Evolutionary conservation across 78 protist genomes (phyloP).

Genomic region (Pigoraptor vietnamica): DNA sequence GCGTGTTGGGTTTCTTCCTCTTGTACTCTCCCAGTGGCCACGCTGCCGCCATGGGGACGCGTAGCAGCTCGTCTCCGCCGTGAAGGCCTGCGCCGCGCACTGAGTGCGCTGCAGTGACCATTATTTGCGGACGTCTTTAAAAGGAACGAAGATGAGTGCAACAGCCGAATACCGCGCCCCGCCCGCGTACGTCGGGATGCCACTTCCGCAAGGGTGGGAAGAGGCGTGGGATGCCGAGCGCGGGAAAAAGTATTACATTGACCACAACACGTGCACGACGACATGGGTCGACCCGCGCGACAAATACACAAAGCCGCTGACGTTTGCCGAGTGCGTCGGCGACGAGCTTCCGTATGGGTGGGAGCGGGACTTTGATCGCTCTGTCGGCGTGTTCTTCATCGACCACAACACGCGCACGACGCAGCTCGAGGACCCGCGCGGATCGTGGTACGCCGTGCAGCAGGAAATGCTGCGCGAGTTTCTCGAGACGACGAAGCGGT

Average conservation of each 20-base stretch:
- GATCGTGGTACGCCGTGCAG: background rate
- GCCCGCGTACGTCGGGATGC: background rate
- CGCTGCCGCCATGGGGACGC: no score
- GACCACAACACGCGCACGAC: slow-evolving; percentile 14
- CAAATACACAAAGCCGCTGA: background rate
- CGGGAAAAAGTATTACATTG: background rate
- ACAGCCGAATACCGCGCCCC: background rate
- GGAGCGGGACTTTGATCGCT: background rate
- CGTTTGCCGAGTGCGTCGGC: slow-evolving; percentile 13
- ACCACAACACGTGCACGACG: background rate
- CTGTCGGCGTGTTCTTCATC: background rate
- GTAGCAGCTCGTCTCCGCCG: no score
- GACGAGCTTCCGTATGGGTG: slow-evolving; percentile 11
- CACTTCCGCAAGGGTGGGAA: background rate
- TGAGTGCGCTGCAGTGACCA: no score
- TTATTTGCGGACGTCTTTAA: no score
- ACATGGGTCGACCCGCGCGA: slow-evolving; percentile 20
- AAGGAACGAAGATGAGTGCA: no score
- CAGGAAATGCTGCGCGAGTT: background rate
- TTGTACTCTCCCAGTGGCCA: no score
- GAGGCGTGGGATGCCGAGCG: background rate
- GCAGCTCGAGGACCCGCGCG: slow-evolving; percentile 17
- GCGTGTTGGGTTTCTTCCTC: no score
- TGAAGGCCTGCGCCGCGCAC: no score
- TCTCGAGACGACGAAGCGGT: background rate